phyloP scores from a whole-genome alignment of 306 rosid species.

The Elaeagnus macrophylla region DNA sequence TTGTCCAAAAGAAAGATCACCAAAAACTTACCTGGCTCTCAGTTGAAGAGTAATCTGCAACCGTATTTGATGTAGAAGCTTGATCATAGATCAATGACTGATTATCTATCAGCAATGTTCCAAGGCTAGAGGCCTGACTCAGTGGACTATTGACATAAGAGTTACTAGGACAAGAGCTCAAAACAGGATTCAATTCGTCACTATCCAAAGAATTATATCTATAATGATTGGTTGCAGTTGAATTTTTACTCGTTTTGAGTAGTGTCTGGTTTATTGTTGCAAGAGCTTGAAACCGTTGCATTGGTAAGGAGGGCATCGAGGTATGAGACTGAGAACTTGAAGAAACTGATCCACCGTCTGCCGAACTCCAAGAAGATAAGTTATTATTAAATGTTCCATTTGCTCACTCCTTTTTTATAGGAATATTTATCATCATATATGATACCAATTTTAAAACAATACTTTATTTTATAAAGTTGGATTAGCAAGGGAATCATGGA shows the following conservation, averaged over 20 bases:
- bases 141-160: slow-evolving; percentile 30
- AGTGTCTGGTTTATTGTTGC: slow-evolving; percentile 51
- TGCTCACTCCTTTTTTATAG: background rate
- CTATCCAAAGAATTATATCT: slow-evolving; percentile 48
- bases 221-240: slow-evolving; percentile 31
- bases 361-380: slow-evolving; percentile 2
- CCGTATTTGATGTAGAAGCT: slow-evolving; percentile 27
- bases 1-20: too few species aligned
- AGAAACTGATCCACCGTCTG: slow-evolving; percentile 49
- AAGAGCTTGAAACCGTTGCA: slow-evolving; percentile 80
- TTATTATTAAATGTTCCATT: slow-evolving; percentile 9
- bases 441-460: too few species aligned
- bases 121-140: slow-evolving; percentile 41
- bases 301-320: slow-evolving; percentile 37
- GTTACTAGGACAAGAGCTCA: slow-evolving; percentile 32
- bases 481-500: too few species aligned
- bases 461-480: too few species aligned
- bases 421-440: too few species aligned
- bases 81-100: slow-evolving; percentile 43
- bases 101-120: slow-evolving; percentile 38
- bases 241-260: slow-evolving; percentile 26
- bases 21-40: too few species aligned
- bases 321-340: slow-evolving; percentile 42
- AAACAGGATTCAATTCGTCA: slow-evolving; percentile 27
- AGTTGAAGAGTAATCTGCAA: slow-evolving; percentile 28